phyloP scores from a whole-genome alignment of 768 basidiomycete species.

The Suillus subaureus region DNA sequence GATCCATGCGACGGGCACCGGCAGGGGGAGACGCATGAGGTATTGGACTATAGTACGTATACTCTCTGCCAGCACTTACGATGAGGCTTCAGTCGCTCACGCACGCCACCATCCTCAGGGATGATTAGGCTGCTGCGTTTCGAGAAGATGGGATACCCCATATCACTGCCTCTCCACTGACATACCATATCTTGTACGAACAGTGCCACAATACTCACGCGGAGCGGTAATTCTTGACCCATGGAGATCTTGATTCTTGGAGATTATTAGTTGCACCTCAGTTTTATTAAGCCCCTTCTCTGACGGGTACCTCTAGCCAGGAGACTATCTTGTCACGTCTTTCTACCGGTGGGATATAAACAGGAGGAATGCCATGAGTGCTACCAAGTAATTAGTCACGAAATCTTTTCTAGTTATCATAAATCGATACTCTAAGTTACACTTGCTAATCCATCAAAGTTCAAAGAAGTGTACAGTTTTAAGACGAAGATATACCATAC shows the following conservation, averaged over 20 bases:
- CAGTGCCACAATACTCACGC: too few species aligned
- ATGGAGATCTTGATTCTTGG: background rate
- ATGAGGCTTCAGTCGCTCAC: background rate
- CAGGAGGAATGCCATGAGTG: background rate
- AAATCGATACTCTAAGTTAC: background rate
- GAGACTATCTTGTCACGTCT: background rate
- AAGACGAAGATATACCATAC: slow-evolving; percentile 20
- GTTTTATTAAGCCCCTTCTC: background rate
- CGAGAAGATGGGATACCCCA: too few species aligned
- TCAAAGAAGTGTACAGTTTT: too few species aligned
- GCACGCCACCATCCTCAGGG: background rate
- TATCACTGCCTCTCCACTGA: too few species aligned
- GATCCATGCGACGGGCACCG: background rate
- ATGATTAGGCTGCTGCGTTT: background rate
- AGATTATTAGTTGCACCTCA: too few species aligned
- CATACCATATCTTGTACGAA: background rate
- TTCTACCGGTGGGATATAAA: background rate
- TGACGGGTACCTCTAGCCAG: background rate
- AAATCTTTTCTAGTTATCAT: background rate
- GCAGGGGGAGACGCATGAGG: background rate
- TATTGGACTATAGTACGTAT: background rate
- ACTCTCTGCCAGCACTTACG: background rate
- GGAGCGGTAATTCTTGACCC: background rate
- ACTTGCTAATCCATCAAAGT: background rate
- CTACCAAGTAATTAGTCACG: background rate